Evolutionary conservation across 495 filamentous ascomycete genomes (phyloP), one percentile per base, ranked within the genome.

Genomic region (Glonium stellatum): DNA sequence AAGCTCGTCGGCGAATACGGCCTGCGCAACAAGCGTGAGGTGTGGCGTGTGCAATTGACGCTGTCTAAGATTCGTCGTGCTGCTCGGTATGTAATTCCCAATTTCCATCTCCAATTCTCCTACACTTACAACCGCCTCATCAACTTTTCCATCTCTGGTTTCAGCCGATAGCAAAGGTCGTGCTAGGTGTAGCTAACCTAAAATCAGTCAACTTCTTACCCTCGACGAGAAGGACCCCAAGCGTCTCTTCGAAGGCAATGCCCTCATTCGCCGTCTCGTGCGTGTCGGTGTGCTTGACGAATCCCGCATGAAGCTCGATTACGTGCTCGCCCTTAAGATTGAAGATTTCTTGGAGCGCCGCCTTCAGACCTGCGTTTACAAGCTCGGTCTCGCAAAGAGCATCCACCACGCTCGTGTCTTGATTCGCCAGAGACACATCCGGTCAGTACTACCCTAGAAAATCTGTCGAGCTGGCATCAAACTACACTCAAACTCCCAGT

Each of bases 291-390:
- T 98, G 73, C 88, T 98, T 76, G 93, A 98, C 76, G 93, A 98
- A 83, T 88, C 90, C 76, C 93, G 95, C 84, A 98, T 97, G 95
- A 98, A 96, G 88, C 91, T 98, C 82, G 93, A 98, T 95, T 98
- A 98, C 88, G 93, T 98, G 73, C 83, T 98, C 71, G 93, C 93
- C 76, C 87, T 98, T 63, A 91, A 91, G 81, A 86, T 88, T 71
- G 95, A 98, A 78, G 93, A 98, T 77, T 98, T 98, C 86, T 84
- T 98, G 79, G 93, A 98, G 87, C 92, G 93, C 71, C 89, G 93
- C 80, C 91, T 98, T 67, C 82, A 98, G 84, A 98, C 93, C 69
- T 96, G 93, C 72, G 93, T 98, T 75, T 97, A 95, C 87, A 97
- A 97, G 85, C 93, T 98, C 67, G 93, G 93, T 74, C 88, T 98